Base-by-base conservation (phyloP, 1,139 yeast species). In the Hemisphaericaspora xylofermentans region DNA sequence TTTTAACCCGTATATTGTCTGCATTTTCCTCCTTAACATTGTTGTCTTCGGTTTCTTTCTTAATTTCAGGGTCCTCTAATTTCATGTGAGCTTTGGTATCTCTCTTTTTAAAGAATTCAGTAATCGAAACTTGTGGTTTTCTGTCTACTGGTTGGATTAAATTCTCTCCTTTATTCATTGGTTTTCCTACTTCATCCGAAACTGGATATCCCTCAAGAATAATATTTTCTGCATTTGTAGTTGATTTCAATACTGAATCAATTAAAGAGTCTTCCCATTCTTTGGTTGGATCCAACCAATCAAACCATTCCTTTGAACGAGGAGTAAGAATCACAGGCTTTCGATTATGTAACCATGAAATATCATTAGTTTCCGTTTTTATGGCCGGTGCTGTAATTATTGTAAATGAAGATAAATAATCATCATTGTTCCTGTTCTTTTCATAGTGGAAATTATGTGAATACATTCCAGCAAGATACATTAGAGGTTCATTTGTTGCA, bases 291-390 rank as follows among this genome's bases (percentile, higher is more conserved):
- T 78, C 65, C 35, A 88, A 58, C 96, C 96, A 88, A 6, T 60
- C 57, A 12, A 71, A 57, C 78, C 91, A 82, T 25, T 68, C 76
- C 16, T 63, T 48, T 0, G 82, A 64, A 1, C 76, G 78, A 0
- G 89, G 88, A 25, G 66, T 69, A 4, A 88, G 46, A 27, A 88
- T 72, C 2, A 86, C 68, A 0, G 97, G 97, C 77, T 87, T 88
- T 21, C 97, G 67, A 1, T 66, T 60, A 57, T 89, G 97, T 4
- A 89, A 61, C 88, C 91, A 84, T 33, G 70, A 63, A 43, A 88
- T 52, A 43, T 75, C 76, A 28, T 72, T 61, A 7, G 49, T 41
- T 40, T 69, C 77, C 4, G 53, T 49, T 14, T 63, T 58, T 0
- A 78, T 72, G 0, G 95, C 93, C 0, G 80, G 76, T 0, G 84